Conservation (phyloP, 306 rosid species). For the Quercus agrifolia region DNA sequence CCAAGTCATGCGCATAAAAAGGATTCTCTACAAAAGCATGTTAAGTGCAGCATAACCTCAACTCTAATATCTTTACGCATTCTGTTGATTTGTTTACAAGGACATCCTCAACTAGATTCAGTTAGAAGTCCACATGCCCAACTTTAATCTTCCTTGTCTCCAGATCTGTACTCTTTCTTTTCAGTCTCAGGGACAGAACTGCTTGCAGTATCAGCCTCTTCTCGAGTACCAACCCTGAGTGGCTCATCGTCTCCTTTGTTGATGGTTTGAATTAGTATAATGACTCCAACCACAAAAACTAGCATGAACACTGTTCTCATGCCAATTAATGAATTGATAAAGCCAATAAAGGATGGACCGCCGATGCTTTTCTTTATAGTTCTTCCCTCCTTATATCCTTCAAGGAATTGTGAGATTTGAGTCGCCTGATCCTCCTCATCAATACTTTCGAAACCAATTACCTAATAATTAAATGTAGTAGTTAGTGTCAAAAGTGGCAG, state of each 20-base stretch:
- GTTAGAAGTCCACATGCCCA: conserved; percentile 15
- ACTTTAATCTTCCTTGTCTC: conserved; percentile 77
- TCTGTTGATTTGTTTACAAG: background rate
- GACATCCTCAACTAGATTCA: conserved; percentile 2
- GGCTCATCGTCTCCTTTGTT: conserved; percentile 49
- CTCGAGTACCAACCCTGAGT: conserved; percentile 44
- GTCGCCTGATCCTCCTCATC: conserved; percentile 71
- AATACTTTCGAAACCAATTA: conserved; percentile 69
- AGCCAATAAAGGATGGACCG: conserved; percentile 46
- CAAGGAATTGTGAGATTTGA: conserved; percentile 59
- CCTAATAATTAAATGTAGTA: conserved; percentile 38
- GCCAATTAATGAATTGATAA: conserved; percentile 49
- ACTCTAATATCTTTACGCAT: background rate
- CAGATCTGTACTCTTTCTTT: conserved; percentile 49
- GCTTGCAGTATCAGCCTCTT: conserved; percentile 37
- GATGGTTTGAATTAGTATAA: conserved; percentile 48
- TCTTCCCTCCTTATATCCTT: conserved; percentile 85
- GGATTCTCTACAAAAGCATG: conserved; percentile 1
- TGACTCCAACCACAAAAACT: conserved; percentile 52
- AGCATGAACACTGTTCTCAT: conserved; percentile 58
- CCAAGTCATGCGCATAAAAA: background rate
- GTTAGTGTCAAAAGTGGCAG: background rate
- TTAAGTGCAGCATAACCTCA: background rate
- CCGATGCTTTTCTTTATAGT: conserved; percentile 43
- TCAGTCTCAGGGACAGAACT: conserved; percentile 45